Evolutionary conservation across 2,329 filamentous ascomycete genomes (phyloP), one percentile per base, ranked within the genome.

Genomic region (Orbilia oligospora): DNA sequence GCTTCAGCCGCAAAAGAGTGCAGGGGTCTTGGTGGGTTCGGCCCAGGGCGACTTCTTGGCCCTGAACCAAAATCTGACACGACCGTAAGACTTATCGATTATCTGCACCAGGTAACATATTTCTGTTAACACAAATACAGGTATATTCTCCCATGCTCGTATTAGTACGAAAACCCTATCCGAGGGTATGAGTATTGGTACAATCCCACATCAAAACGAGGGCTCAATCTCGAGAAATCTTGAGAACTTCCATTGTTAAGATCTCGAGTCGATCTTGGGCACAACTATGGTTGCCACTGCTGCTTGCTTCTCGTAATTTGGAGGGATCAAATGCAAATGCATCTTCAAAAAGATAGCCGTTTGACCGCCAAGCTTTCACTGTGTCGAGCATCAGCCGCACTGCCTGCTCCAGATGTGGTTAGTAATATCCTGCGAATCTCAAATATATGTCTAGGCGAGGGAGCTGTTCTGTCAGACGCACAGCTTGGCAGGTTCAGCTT

Each of bases 41-140:
- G 46, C 24, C 58, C 72, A 72, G 75, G 75, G 63, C 68, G n/a
- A 56, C 51, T 16, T 65, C 75, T 78, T 78, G 75, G 75, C 75
- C 53, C 46, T 33, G 53, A 65, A 64, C 75, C 75, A 78, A 78
- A 78, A 78, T 72, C 75, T 78, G 68, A 78, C 75, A 78, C 64
- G 75, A 69, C 61, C 63, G 67, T 71, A 56, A 78, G 68, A 72
- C 67, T 77, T 67, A 77, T 77, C 67, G 61, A 71, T 77, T 55
- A 66, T 58, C 22, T 56, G 46, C 48, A 53, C 63, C n/a, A 18
- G 44, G 16, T 46, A 30, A 33, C 48, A 51, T 65, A 65, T 65
- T 65, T 65, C 24, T 41, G 18, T 65, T 49, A 22, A 65, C 33
- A 65, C 48, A 22, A 27, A 49, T 12, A 24, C 24, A 33, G 6